These are phyloP conservation scores for Hemerocallis citrina DNA, from an alignment of 106 monocot species.

Conservation along the genomic window DNA sequence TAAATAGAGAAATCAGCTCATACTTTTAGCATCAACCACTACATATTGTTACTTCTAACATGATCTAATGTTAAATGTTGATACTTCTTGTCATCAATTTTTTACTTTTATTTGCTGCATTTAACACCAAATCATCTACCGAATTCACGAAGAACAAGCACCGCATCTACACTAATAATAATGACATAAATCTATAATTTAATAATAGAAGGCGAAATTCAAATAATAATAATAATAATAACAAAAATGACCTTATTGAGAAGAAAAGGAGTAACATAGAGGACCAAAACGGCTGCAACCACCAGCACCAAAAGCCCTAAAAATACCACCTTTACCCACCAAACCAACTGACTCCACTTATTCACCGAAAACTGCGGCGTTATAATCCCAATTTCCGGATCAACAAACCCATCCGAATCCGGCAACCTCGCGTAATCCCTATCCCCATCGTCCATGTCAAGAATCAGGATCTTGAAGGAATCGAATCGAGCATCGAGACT, in stretches of 20 bases:
- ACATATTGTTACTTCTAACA: too few species aligned
- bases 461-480: too few species aligned
- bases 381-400: background rate
- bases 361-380: background rate
- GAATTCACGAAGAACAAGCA: background rate
- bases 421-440: background rate
- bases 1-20: too few species aligned
- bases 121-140: too few species aligned
- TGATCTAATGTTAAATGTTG: too few species aligned
- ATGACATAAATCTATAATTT: background rate
- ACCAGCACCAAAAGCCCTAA: background rate
- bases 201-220: background rate
- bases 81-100: background rate
- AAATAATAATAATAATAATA: background rate
- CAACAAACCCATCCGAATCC: background rate
- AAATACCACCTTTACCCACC: background rate
- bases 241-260: background rate
- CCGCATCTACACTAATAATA: background rate
- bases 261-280: constrained; percentile 3
- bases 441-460: too few species aligned
- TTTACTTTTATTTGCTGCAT: too few species aligned
- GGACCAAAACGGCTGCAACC: background rate
- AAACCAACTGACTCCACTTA: background rate
- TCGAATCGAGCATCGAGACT: too few species aligned
- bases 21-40: too few species aligned